Evolutionary conservation across 192 early-diverging fungal genomes (phyloP), one percentile per base, ranked within the genome.

Genomic region (Coemansia sp.): DNA sequence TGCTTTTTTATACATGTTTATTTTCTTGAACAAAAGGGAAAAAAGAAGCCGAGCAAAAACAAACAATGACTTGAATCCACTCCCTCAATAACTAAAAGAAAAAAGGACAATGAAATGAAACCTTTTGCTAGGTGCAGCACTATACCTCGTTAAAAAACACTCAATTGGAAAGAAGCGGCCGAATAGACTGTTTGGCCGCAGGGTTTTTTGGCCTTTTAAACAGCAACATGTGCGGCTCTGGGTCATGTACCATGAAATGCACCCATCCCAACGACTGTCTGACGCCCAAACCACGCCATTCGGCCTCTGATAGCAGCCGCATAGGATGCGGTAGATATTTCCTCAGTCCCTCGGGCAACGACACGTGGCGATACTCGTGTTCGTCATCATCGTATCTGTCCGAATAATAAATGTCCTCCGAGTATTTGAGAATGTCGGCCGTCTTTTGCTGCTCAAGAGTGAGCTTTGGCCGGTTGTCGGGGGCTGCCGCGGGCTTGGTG

Each of bases 201-300:
- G 33, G 52, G 29, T 63, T 54, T 58, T 70, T 82, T 48, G 64
- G 62, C 38, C 80, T 71, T 60, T 71, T 83, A 54, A 83, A 83
- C n/a, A 83, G 56, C 45, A 83, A 63, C 28, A 83, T 72, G 28
- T 83, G 75, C 2, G 80, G 80, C 63, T 83, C 80, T 25, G 80
- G 80, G 42, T 66, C 68, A 33, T 83, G 80, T 8, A 83, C 66
- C 80, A 77, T 71, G 28, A 77, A 83, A 32, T 83, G 80, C 20
- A 68, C 70, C 80, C 80, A 83, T 1, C 80, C 80, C 31, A 61
- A 55, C 18, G 80, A 83, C 72, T 83, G 80, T 50, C 56, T 71
- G 5, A 83, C 80, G 52, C 80, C 80, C 18, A 83, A 63, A 5
- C 57, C 61, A 17, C 71, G 67, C 68, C 75, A 77, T 33, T 83